Percentiles rank a stretch among this genome's conserved stretches.
These are phyloP conservation scores for Botrytis elliptica DNA, from an alignment of 2,329 filamentous ascomycete genomes.

Conservation along the genomic window DNA sequence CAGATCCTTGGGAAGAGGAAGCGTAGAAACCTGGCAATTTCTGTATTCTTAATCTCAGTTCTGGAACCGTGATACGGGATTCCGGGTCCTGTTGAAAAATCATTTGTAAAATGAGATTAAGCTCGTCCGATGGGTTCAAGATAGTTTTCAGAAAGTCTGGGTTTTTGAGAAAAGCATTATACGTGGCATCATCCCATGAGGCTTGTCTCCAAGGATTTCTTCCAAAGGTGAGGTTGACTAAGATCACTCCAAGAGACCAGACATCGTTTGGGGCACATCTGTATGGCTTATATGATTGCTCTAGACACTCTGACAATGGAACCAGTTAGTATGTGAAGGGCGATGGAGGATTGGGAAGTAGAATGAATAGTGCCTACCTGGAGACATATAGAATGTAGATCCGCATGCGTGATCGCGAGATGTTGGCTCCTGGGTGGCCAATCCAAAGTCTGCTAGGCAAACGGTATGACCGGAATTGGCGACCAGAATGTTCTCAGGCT, in stretches of 20 bases:
- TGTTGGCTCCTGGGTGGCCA: constrained; percentile 78
- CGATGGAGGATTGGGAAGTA: neutral
- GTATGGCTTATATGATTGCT: constrained; percentile 77
- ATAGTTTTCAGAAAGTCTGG: constrained; percentile 89
- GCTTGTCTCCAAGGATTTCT: constrained; percentile 99
- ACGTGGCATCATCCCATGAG: constrained; percentile 89
- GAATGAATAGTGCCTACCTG: constrained; percentile 64
- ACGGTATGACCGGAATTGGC: constrained; percentile 84
- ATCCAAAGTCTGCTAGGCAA: constrained; percentile 95
- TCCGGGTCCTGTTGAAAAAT: constrained; percentile 86
- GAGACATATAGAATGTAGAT: constrained; percentile 99
- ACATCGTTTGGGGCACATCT: constrained; percentile 93
- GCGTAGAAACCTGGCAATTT: constrained; percentile 51
- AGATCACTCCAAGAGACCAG: constrained; percentile 96
- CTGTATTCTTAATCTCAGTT: constrained; percentile 75
- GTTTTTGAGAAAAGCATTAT: constrained; percentile 84
- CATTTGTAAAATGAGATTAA: constrained; percentile 81
- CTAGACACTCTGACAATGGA: constrained; percentile 70
- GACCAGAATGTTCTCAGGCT: constrained; percentile 97
- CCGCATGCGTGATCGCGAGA: constrained; percentile 97
- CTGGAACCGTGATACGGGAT: constrained; percentile 75
- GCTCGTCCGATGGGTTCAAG: constrained; percentile 82
- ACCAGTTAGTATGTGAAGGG: constrained; percentile 32
- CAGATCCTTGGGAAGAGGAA: neutral
- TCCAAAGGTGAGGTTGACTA: constrained; percentile 96